Base-by-base conservation (phyloP, 805 yeast species). In the Candida montana region DNA sequence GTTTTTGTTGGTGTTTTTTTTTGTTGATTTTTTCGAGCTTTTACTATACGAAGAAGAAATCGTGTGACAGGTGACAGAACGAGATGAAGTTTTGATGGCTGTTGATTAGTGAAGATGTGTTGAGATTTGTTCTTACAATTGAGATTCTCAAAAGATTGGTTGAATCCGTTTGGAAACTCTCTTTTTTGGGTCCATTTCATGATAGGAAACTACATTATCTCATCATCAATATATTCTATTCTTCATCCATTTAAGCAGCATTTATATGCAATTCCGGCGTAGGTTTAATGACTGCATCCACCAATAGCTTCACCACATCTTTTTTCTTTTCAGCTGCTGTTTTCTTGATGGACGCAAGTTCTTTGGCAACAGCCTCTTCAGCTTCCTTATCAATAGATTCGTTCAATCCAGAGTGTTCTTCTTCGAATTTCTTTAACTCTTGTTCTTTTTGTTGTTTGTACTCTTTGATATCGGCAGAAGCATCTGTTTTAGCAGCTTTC, bases 401-500 rank as follows among this genome's bases (percentile, higher is more conserved):
- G 61, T 89, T 87, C 52, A 79, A 71, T 12, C 89, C 89, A 43
- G 81, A 75, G 59, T 84, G 87, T 62, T 81, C 79, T 31, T 72
- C 65, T 62, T 87, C 93, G 57, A 72, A 81, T 49, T 77, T 68
- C 59, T 77, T 74, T 65, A 91, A 78, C 66, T 91, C 96, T 36
- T 67, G 69, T 50, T 90, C 96, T 71, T 90, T 91, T 62, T 80
- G 76, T 38, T 72, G 62, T 72, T 86, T 90, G 76, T 93, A 93
- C 42, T 79, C 81, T 51, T 81, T 84, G 55, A 93, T 87, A 65
- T 93, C 99, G 42, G 72, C 68, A 50, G 88, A 83, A 29, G 99
- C 99, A 63, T 93, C 98, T 19, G 82, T 69, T 71, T 89, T 91
- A 40, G 98, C 96, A 35, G 93, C 90, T 77, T 91, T 93, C 62